Evolutionary conservation across 1,139 yeast genomes (phyloP), one percentile per base, ranked within the genome.

Genomic region (Protomyces gravidus): DNA sequence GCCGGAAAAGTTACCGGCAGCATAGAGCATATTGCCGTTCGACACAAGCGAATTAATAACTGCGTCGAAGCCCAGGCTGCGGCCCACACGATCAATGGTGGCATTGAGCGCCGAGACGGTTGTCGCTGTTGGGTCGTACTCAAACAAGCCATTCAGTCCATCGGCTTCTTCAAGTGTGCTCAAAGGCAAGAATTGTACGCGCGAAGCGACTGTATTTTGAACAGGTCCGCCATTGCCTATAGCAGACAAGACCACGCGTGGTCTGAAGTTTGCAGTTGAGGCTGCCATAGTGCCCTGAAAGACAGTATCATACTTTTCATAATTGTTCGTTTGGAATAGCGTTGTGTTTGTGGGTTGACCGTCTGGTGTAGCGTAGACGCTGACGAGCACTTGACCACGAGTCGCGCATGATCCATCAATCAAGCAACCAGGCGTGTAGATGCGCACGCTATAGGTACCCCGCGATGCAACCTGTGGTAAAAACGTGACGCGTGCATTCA

Each of bases 391-490:
- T 30, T 82, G 80, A 4, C 95, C 89, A 69, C 99, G 80, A 23
- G 74, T 65, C 26, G 70, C 67, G 72, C 99, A 92, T 0, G 95
- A 79, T 49, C 76, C 73, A 69, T 88, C 96, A 7, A 68, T 71
- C 1, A 73, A 63, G 73, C 99, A 92, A 0, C 98, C 97, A 0
- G 97, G 97, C 0, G 98, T 92, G 65, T 80, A 83, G 61, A 90
- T 67, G 59, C 82, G 75, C 33, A 92, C 76, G 0, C 89, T 77
- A 70, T 89, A 92, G 64, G 82, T 78, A 9, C 97, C 97, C 0
- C 88, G 76, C 63, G 82, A 79, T 0, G 88, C 77, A 23, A 89
- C 79, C 64, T 86, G 84, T 6, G 96, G 92, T 63, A 78, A 77
- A 68, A 85, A 83, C 0, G 78, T 75, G 13, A 88, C 83, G 19